Base-by-base conservation (phyloP, 495 filamentous ascomycete genomes). In the Aspergillus olivimuriae region DNA sequence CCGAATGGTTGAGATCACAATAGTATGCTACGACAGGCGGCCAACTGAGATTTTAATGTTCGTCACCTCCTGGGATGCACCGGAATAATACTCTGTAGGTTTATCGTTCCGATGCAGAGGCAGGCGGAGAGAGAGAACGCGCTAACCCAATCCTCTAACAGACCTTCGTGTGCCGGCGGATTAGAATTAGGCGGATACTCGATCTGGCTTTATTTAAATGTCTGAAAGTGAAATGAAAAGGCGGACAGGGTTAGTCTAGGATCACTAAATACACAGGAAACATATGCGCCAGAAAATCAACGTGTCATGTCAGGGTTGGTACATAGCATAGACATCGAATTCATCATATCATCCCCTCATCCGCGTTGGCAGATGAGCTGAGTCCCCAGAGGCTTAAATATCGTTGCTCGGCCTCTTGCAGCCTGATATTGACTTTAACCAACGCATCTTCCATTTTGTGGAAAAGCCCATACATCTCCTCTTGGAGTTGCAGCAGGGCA, bases 401-500 rank as follows among this genome's bases (percentile, higher is more conserved):
- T 15, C 38, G 44, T 17, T 47, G 30, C 15, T 47, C 38, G 1
- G 44, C 28, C 9, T 41, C 37, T 21, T 41, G 44, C 2, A 47
- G 30, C 4, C 38, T 18, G 20, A 22, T 16, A 30, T 35, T 47
- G 2, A 35, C 37, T 19, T 47, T 28, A 17, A 23, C 31, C 10
- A 47, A 17, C 5, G 38, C 20, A 14, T 47, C 38, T 17, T 47
- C 44, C 14, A 47, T 41, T 32, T 26, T 35, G 17, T 41, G 31
- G 21, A 47, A 41, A 1, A 47, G 14, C 7, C 21, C 17, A 26
- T 36, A 41, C 31, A 47, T 41, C n/a, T 47, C 19, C n/a, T 47
- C 44, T 17, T 47, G 44, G 15, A 47, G 34, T n/a, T 35, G 30
- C 10, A 47, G 44, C 1, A 47, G 30, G 17, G 38, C 44, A 5